Evolutionary conservation across 495 filamentous ascomycete genomes (phyloP).

Genomic region (Aspergillus steynii): DNA sequence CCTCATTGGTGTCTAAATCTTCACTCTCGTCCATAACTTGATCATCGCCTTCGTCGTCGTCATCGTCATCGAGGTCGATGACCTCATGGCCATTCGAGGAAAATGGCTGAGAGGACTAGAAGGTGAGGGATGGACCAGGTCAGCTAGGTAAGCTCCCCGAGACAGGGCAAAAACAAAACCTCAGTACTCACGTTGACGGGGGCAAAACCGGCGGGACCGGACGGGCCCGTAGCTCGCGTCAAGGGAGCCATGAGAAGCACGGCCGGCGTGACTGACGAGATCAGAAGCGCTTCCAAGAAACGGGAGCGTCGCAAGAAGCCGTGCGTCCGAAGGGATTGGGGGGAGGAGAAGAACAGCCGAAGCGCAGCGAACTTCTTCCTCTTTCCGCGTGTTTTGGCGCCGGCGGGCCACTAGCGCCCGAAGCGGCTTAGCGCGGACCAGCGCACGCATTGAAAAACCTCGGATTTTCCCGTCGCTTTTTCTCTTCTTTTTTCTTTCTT

Average conservation of each 20-base stretch:
- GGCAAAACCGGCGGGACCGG: constrained; percentile 23
- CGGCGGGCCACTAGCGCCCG: constrained; percentile 36
- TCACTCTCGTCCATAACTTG: constrained; percentile 31
- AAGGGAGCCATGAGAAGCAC: constrained; percentile 30
- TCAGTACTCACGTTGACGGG: constrained; percentile 29
- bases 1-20: constrained; percentile 19
- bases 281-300: not conserved
- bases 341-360: constrained; percentile 1
- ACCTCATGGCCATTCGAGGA: constrained; percentile 34
- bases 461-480: constrained; percentile 27
- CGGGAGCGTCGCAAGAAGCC: not conserved
- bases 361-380: not conserved
- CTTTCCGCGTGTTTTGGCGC: constrained; percentile 30
- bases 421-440: constrained; percentile 7
- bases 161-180: constrained; percentile 7
- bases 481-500: constrained; percentile 53
- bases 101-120: constrained; percentile 19
- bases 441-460: constrained; percentile 24
- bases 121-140: not conserved
- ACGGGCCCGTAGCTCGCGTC: constrained; percentile 22
- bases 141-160: not conserved
- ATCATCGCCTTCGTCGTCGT: constrained; percentile 30
- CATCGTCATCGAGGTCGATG: constrained; percentile 46
- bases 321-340: not conserved
- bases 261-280: constrained; percentile 3